A percentile compares a stretch with the other conserved stretches of the same genome.
Evolutionary conservation across 2,329 filamentous ascomycete genomes (phyloP).

Genomic region (Macrophomina pseudophaseolina): DNA sequence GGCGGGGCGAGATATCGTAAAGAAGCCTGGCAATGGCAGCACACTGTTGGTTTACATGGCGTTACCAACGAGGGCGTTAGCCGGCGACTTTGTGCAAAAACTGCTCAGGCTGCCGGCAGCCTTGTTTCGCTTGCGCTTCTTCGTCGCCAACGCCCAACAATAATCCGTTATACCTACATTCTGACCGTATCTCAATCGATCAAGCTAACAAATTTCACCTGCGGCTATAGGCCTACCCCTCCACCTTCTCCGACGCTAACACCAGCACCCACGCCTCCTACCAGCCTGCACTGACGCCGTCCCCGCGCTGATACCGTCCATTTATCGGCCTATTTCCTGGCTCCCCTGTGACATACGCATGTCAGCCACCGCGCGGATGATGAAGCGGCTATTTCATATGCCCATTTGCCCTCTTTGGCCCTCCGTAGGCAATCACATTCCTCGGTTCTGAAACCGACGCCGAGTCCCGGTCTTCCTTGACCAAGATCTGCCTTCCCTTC

Average conservation of each 20-base stretch:
- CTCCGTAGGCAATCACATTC: slow-evolving; percentile 39
- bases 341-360: slow-evolving; percentile 4
- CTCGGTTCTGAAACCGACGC: slow-evolving; percentile 39
- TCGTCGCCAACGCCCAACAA: neutral
- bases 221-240: neutral
- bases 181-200: no score
- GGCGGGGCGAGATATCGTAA: slow-evolving; percentile 22
- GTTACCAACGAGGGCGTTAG: no score
- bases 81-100: neutral
- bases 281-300: neutral
- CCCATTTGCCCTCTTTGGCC: slow-evolving; percentile 12
- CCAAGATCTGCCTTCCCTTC: slow-evolving; percentile 39
- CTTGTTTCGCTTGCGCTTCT: slow-evolving; percentile 16
- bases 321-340: neutral
- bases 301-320: neutral
- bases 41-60: neutral
- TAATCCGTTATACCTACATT: neutral
- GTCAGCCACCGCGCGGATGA: slow-evolving; percentile 9
- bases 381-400: neutral
- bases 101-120: neutral
- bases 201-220: neutral
- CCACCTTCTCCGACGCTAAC: no score
- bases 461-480: slow-evolving; percentile 42
- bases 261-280: neutral
- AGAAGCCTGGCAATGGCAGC: neutral